These are phyloP conservation scores for Monosporascus cannonballus DNA, from an alignment of 2,329 filamentous ascomycete genomes.

Conservation along the genomic window DNA sequence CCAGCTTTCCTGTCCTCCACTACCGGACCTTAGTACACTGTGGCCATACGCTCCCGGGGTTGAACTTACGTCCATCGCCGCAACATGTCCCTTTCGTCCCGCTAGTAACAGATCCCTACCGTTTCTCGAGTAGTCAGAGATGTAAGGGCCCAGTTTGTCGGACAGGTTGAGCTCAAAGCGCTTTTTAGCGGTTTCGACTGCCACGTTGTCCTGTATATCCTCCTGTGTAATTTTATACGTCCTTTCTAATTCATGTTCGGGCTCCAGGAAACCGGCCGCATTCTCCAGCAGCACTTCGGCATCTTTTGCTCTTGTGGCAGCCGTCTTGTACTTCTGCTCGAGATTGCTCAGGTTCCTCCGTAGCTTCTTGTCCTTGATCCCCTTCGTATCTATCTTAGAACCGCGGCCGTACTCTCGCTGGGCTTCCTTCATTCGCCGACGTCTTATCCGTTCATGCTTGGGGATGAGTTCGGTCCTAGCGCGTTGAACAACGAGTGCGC, in stretches of 20 bases:
- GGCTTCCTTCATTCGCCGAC: conserved; percentile 53
- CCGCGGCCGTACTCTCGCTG: conserved; percentile 81
- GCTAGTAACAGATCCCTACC: conserved; percentile 80
- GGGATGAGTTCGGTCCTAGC: conserved; percentile 46
- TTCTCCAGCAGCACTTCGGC: conserved; percentile 93
- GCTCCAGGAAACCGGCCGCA: conserved; percentile 75
- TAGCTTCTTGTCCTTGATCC: conserved; percentile 83
- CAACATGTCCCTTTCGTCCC: conserved; percentile 88
- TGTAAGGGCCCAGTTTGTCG: conserved; percentile 77
- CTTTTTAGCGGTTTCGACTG: conserved; percentile 82
- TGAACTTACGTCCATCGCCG: conserved; percentile 67
- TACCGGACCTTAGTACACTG: not conserved
- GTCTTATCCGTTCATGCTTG: conserved; percentile 44
- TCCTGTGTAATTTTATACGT: conserved; percentile 91
- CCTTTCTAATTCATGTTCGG: conserved; percentile 80
- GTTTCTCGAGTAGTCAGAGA: conserved; percentile 83
- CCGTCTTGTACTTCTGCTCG: conserved; percentile 77
- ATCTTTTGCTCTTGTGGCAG: conserved; percentile 81
- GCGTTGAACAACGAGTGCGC: conserved; percentile 44
- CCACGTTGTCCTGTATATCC: conserved; percentile 70
- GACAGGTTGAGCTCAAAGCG: conserved; percentile 78
- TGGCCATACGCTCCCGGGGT: too few relatives aligned
- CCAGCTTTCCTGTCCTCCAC: conserved; percentile 85
- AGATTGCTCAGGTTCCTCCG: conserved; percentile 71
- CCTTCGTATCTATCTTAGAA: conserved; percentile 63